Evolutionary conservation across 2,329 filamentous ascomycete genomes (phyloP).

Genomic region (Arthrobotrys megalospora): DNA sequence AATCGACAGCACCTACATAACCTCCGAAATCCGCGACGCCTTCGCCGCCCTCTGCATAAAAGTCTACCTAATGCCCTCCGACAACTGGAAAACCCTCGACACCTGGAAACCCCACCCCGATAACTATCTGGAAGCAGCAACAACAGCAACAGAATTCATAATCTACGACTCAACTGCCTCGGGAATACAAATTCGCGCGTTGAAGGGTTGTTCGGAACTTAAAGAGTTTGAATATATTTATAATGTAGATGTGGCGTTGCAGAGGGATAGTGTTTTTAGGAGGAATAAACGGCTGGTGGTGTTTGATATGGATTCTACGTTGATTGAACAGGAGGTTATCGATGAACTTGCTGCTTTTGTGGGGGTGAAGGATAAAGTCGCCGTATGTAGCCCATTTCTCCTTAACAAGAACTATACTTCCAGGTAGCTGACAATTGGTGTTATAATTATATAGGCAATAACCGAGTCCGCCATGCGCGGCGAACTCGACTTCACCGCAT

Average conservation of each 20-base stretch:
- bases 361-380: slow-evolving; percentile 84
- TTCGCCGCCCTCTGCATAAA: slow-evolving; percentile 18
- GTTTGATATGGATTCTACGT: slow-evolving; percentile 98
- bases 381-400: no score
- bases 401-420: no score
- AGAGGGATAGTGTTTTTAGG: slow-evolving; percentile 80
- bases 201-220: slow-evolving; percentile 74
- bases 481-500: slow-evolving; percentile 90
- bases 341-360: slow-evolving; percentile 91
- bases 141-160: background rate
- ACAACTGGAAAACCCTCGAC: slow-evolving; percentile 16
- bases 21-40: background rate
- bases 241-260: slow-evolving; percentile 87
- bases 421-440: no score
- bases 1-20: background rate
- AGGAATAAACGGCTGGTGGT: slow-evolving; percentile 88
- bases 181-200: background rate
- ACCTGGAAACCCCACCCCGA: slow-evolving; percentile 19
- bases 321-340: slow-evolving; percentile 98
- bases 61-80: slow-evolving; percentile 14
- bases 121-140: background rate
- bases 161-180: background rate
- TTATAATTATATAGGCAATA: slow-evolving; percentile 73
- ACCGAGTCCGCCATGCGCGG: slow-evolving; percentile 96
- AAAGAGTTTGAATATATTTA: slow-evolving; percentile 89